These are phyloP conservation scores for Monilinia fructicola DNA, from an alignment of 2,329 filamentous ascomycete genomes.

Conservation along the genomic window DNA sequence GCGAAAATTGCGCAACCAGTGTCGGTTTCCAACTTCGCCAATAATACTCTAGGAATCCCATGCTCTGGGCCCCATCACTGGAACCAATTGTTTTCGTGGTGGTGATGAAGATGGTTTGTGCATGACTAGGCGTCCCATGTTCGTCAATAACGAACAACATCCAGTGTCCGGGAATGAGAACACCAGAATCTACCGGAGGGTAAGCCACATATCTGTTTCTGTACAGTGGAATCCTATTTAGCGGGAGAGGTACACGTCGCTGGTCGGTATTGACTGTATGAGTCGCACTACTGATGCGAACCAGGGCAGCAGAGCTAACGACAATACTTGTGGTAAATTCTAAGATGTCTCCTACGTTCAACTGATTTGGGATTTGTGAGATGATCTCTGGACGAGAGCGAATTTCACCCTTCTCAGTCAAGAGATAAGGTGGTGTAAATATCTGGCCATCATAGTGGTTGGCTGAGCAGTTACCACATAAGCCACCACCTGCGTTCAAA, in stretches of 20 bases:
- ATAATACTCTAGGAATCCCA: conserved; percentile 2
- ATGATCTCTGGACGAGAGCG: conserved; percentile 4
- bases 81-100: neutral
- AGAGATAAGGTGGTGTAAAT: conserved; percentile 12
- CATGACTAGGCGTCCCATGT: conserved; percentile 1
- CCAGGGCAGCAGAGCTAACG: neutral
- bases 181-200: neutral
- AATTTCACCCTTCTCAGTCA: neutral
- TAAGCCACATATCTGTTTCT: neutral
- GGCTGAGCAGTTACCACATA: conserved; percentile 10
- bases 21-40: conserved; percentile 13
- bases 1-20: neutral
- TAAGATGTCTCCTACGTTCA: neutral
- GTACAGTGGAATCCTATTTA: neutral
- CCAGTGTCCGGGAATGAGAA: conserved; percentile 13
- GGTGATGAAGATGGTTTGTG: neutral
- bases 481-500: conserved; percentile 10
- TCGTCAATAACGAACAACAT: conserved; percentile 19
- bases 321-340: neutral
- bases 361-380: neutral
- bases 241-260: neutral
- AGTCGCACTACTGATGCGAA: conserved; percentile 8
- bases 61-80: neutral
- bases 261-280: conserved; percentile 17
- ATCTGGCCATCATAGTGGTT: conserved; percentile 15